Percentiles rank a stretch among this genome's conserved stretches.
phyloP scores from a whole-genome alignment of 345 rosid species.

The Pistacia vera region DNA sequence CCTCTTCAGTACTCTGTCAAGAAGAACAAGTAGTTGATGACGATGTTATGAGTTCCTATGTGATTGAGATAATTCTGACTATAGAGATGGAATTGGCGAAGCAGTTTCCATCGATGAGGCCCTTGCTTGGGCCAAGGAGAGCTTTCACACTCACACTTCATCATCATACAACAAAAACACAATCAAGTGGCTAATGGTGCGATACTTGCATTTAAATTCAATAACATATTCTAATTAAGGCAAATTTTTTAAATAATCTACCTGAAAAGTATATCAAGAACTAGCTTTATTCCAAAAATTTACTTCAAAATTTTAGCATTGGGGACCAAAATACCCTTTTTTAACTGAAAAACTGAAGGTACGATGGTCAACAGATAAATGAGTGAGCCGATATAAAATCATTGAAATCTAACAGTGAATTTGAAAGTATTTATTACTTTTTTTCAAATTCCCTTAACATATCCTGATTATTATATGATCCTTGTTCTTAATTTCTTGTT shows the following conservation, averaged over 20 bases:
- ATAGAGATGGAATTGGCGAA: conserved; percentile 44
- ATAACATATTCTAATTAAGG: not conserved
- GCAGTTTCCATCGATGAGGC: conserved; percentile 67
- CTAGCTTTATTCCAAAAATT: no score
- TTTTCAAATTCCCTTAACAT: not conserved
- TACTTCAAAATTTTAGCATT: no score
- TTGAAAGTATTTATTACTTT: no score
- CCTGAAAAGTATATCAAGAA: no score
- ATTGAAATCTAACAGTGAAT: no score
- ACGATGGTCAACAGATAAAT: no score
- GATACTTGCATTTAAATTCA: not conserved
- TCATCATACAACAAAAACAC: conserved; percentile 23
- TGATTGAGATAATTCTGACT: conserved; percentile 79
- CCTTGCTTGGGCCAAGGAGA: conserved; percentile 76
- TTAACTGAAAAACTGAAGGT: no score
- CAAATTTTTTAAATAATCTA: no score
- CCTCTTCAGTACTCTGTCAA: conserved; percentile 58
- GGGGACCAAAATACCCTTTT: no score
- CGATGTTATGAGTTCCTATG: conserved; percentile 80
- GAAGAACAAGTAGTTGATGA: conserved; percentile 41
- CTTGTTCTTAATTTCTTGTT: not conserved
- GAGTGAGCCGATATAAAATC: no score
- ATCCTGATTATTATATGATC: not conserved
- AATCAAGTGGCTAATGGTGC: no score
- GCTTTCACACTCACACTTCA: conserved; percentile 35